Base-by-base conservation (phyloP, 805 yeast species). In the Candida chilensis region DNA sequence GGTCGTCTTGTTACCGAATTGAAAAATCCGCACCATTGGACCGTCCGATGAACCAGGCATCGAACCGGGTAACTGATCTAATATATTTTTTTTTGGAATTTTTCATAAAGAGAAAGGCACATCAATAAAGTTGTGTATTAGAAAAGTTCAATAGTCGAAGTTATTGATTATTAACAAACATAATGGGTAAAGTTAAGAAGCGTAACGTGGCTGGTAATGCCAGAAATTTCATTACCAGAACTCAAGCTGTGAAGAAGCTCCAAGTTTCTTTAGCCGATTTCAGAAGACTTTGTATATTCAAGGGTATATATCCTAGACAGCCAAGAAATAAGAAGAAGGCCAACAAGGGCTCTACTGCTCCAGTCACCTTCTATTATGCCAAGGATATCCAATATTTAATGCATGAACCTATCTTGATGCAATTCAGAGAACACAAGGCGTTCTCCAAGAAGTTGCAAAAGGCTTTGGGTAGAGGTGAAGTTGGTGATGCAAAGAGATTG, bases 241-340 rank as follows among this genome's bases (percentile, higher is more conserved):
- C 96, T 1, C 96, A 86, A 55, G 98, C 98, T 4, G 80, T 92
- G 29, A 78, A 80, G 57, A 86, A 80, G 52, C 65, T 92, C 38
- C 98, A 92, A 59, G 81, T 92, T 17, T 82, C 96, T 3, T 67
- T 92, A 29, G 96, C 96, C 9, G 98, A 92, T 60, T 92, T 92
- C 73, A 78, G 95, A 62, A 77, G 98, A 49, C 70, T 92, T 50
- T 92, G 98, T 70, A 92, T 92, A 53, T 86, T 92, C 71, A 92
- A 92, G 57, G 98, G 98, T 31, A 88, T 92, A 40, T 92, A 86
- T 52, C 98, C 98, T 32, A 75, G 98, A 54, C 96, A 87, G 52
- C 97, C 97, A 28, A 69, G 88, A 45, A 86, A 85, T 59, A 92
- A 88, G 64, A 86, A 82, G 75, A 88, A 86, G 68, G 96, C 96